Conservation (phyloP, 1,139 yeast species). For the Candida pseudoviswanathii region DNA sequence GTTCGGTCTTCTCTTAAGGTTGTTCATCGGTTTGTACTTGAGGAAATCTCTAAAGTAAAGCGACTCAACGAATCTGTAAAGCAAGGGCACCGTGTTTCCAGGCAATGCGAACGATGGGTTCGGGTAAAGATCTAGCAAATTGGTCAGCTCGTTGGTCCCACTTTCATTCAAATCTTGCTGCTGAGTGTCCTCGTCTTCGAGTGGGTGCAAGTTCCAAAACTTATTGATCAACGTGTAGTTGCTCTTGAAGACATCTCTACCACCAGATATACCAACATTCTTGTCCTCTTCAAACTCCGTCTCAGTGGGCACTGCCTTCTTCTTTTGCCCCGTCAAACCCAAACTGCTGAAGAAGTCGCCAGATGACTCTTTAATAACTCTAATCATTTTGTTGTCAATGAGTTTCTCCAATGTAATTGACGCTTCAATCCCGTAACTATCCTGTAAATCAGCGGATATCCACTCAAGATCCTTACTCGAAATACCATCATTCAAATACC, state of each 20-base stretch:
- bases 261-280: constrained; percentile 35
- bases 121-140: constrained; percentile 29
- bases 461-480: constrained; percentile 57
- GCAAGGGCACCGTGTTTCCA: constrained; percentile 53
- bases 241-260: constrained; percentile 31
- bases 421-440: constrained; percentile 60
- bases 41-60: constrained; percentile 51
- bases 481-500: constrained; percentile 66
- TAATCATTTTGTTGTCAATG: constrained; percentile 27
- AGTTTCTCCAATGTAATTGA: constrained; percentile 32
- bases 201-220: constrained; percentile 50
- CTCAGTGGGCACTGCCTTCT: neutral
- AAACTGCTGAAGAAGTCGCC: constrained; percentile 34
- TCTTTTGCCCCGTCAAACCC: constrained; percentile 18
- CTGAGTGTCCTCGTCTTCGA: constrained; percentile 23
- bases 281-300: constrained; percentile 16
- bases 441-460: constrained; percentile 52
- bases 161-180: constrained; percentile 7
- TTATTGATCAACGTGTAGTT: constrained; percentile 44
- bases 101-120: constrained; percentile 57
- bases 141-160: constrained; percentile 12
- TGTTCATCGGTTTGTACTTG: constrained; percentile 44
- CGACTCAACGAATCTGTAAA: constrained; percentile 51
- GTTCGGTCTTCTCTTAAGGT: constrained; percentile 41
- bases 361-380: constrained; percentile 23